These are phyloP conservation scores for Trapa bicornis DNA, from an alignment of 345 rosid genomes.

Conservation along the genomic window DNA sequence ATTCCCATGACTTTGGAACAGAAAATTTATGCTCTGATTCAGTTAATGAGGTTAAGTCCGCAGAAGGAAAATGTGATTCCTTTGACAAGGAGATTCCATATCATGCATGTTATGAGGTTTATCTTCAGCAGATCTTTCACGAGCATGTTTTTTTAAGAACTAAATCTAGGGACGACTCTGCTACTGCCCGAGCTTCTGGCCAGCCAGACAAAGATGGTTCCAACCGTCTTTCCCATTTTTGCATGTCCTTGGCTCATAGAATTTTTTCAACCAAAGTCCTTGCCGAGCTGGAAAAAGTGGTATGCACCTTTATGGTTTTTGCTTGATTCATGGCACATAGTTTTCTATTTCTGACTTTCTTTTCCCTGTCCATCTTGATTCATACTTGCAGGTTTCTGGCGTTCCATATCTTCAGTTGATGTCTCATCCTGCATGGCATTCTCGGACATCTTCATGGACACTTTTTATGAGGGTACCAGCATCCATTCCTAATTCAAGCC, in stretches of 20 bases:
- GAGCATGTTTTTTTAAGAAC: constrained; percentile 45
- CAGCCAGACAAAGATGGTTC: constrained; percentile 39
- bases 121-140: constrained; percentile 69
- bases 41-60: constrained; percentile 29
- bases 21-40: constrained; percentile 29
- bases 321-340: neutral
- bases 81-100: constrained; percentile 39
- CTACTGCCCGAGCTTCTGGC: constrained; percentile 28
- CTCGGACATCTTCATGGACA: constrained; percentile 87
- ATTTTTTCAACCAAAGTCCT: constrained; percentile 67
- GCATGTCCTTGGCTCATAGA: constrained; percentile 77
- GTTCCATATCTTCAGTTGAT: constrained; percentile 75
- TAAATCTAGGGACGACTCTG: constrained; percentile 32
- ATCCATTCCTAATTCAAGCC: constrained; percentile 45
- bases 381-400: constrained; percentile 43
- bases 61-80: constrained; percentile 22
- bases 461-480: constrained; percentile 67
- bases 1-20: constrained; percentile 25
- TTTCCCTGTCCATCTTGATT: neutral
- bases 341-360: constrained; percentile 4
- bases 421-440: constrained; percentile 93
- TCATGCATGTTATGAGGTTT: constrained; percentile 55
- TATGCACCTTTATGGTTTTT: constrained; percentile 19
- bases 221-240: constrained; percentile 76
- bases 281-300: constrained; percentile 69